Evolutionary conservation across 2,329 filamentous ascomycete genomes (phyloP).

Genomic region (Alternaria viburni): DNA sequence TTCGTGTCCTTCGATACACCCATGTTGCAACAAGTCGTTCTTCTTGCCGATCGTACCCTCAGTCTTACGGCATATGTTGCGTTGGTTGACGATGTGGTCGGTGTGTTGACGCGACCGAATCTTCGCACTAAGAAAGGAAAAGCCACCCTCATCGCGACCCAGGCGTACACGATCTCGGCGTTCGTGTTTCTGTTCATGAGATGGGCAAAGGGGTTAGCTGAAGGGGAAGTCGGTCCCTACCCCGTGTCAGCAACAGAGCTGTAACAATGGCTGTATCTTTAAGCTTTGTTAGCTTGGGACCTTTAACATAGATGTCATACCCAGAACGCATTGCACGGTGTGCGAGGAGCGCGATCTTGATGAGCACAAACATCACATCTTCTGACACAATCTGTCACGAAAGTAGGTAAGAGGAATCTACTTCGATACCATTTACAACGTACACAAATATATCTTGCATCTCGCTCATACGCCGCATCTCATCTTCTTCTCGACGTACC

Average conservation of each 20-base stretch:
- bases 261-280: not conserved
- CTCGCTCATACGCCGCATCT: not conserved
- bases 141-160: conserved; percentile 11
- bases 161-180: conserved; percentile 5
- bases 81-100: conserved; percentile 27
- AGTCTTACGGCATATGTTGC: conserved; percentile 22
- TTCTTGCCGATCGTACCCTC: conserved; percentile 10
- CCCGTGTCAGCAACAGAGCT: not conserved
- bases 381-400: not conserved
- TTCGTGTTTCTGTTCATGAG: not conserved
- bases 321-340: not conserved
- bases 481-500: not conserved
- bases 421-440: not conserved
- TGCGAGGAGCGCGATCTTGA: not conserved
- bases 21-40: not conserved
- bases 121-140: conserved; percentile 15
- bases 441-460: not conserved
- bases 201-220: not conserved
- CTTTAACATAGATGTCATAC: not conserved
- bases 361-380: not conserved
- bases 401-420: not conserved
- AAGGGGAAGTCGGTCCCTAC: not conserved
- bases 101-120: conserved; percentile 19
- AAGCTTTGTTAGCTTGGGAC: not conserved
- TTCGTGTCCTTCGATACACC: conserved; percentile 9